phyloP scores from a whole-genome alignment of 352 stramenopile species.

The Blastocystis sp. region DNA sequence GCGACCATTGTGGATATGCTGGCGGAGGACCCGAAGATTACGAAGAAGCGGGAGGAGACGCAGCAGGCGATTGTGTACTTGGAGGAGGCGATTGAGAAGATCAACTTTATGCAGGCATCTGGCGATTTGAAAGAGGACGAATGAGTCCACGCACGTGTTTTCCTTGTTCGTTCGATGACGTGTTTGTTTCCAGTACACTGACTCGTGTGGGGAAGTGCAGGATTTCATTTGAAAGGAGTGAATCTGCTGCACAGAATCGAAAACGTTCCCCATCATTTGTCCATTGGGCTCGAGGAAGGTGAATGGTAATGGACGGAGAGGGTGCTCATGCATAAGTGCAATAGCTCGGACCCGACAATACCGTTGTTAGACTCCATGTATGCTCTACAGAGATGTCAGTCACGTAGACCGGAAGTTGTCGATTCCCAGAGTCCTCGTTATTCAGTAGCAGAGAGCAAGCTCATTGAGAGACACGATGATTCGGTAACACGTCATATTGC shows the following conservation, averaged over 20 bases:
- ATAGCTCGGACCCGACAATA: not conserved
- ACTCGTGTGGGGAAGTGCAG: not conserved
- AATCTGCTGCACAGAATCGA: not conserved
- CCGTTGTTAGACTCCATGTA: not conserved
- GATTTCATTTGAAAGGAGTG: not conserved
- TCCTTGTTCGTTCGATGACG: not conserved
- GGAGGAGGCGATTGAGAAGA: constrained; percentile 30
- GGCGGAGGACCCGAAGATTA: constrained; percentile 7
- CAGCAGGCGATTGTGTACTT: constrained; percentile 17
- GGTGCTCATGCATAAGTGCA: not conserved
- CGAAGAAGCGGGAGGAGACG: constrained; percentile 18
- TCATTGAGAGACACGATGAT: not conserved
- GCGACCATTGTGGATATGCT: constrained; percentile 24
- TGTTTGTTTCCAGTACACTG: not conserved
- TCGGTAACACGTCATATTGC: not conserved
- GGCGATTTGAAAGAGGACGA: not conserved
- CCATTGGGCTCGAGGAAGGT: not conserved
- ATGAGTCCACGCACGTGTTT: not conserved
- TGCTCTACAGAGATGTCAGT: not conserved
- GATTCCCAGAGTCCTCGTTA: not conserved
- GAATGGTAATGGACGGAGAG: not conserved
- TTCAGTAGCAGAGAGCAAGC: not conserved
- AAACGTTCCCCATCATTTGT: not conserved
- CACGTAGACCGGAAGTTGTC: not conserved
- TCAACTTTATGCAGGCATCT: constrained; percentile 13